phyloP scores from a whole-genome alignment of 805 yeast genomes.

The Isabelozyma rhagii region DNA sequence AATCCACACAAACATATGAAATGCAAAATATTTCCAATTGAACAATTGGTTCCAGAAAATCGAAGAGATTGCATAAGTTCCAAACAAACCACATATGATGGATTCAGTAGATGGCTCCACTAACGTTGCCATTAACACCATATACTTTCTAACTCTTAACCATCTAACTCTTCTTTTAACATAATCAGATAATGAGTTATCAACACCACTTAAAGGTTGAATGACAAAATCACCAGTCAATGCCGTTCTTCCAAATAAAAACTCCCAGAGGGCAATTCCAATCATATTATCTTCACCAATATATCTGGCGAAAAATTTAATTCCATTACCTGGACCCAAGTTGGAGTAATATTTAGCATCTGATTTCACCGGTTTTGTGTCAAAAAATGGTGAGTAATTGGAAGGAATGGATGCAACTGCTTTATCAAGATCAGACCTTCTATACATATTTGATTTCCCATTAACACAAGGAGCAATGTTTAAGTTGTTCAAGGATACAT shows the following conservation, averaged over 20 bases:
- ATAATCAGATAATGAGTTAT: slow-evolving; percentile 50
- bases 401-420: slow-evolving; percentile 46
- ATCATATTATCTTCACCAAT: slow-evolving; percentile 95
- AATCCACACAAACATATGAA: slow-evolving; percentile 65
- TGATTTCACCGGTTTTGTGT: slow-evolving; percentile 21
- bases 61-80: slow-evolving; percentile 55
- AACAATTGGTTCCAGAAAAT: slow-evolving; percentile 36
- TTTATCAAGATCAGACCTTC: slow-evolving; percentile 59
- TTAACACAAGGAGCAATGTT: slow-evolving; percentile 85
- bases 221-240: slow-evolving; percentile 75
- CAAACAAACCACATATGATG: slow-evolving; percentile 62
- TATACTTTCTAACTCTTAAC: slow-evolving; percentile 81
- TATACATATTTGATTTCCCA: slow-evolving; percentile 81
- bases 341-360: slow-evolving; percentile 26
- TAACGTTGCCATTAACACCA: slow-evolving; percentile 82
- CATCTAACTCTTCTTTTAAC: slow-evolving; percentile 71
- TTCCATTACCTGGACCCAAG: slow-evolving; percentile 46
- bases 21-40: slow-evolving; percentile 33
- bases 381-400: slow-evolving; percentile 25
- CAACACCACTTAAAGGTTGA: slow-evolving; percentile 58
- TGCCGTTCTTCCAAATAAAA: slow-evolving; percentile 64
- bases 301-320: slow-evolving; percentile 70
- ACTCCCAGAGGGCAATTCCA: slow-evolving; percentile 78
- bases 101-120: slow-evolving; percentile 87
- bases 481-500: slow-evolving; percentile 69